A percentile compares a stretch with the other conserved stretches of the same genome.
Conservation (phyloP, 768 basidiomycete species). For the Infundibulicybe gibba region DNA sequence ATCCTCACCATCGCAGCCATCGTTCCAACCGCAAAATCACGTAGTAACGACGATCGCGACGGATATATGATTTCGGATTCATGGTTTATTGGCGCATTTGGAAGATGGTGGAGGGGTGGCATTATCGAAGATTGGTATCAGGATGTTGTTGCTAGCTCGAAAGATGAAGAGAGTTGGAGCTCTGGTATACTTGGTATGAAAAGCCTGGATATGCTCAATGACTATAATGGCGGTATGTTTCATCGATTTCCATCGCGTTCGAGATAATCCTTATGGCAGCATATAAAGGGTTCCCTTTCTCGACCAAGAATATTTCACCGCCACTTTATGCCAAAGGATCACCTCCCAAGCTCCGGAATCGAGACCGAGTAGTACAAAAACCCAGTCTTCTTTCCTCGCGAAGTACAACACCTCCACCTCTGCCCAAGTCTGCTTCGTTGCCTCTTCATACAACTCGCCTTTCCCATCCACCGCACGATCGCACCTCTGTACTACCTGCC, state of each 20-base stretch:
- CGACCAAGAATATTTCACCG: constrained; percentile 43
- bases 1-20: constrained; percentile 85
- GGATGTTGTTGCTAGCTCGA: constrained; percentile 58
- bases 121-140: constrained; percentile 79
- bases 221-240: constrained; percentile 50
- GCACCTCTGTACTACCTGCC: constrained; percentile 22
- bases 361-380: constrained; percentile 49
- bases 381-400: constrained; percentile 36
- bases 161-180: constrained; percentile 70
- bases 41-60: constrained; percentile 36
- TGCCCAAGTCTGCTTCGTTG: constrained; percentile 78
- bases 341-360: constrained; percentile 56
- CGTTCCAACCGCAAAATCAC: constrained; percentile 48
- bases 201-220: constrained; percentile 64
- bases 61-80: constrained; percentile 63
- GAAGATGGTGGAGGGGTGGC: constrained; percentile 88
- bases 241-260: too few species aligned
- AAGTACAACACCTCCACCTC: constrained; percentile 76
- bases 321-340: constrained; percentile 39
- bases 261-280: too few species aligned
- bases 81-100: constrained; percentile 91
- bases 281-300: constrained; percentile 44
- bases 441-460: constrained; percentile 66
- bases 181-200: constrained; percentile 79
- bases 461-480: constrained; percentile 25